A percentile compares a stretch with the other conserved stretches of the same genome.
phyloP scores from a whole-genome alignment of 1,284 basidiomycete species.

The Trametes pubescens region DNA sequence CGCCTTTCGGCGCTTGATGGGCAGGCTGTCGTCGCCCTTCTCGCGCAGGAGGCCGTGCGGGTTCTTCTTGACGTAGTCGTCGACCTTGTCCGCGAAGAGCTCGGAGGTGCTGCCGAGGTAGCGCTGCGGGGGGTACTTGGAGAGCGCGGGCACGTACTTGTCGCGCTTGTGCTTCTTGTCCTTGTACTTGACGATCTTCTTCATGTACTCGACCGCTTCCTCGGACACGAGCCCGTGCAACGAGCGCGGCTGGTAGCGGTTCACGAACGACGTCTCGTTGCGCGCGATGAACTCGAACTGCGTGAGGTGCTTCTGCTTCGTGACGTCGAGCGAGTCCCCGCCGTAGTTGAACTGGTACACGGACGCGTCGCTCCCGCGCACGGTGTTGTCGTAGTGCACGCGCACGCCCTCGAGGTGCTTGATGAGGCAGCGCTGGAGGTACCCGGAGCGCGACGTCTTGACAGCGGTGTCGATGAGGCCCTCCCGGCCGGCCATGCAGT shows the following conservation, averaged over 20 bases:
- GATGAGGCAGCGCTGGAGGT: slow-evolving; percentile 97
- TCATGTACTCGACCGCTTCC: slow-evolving; percentile 83
- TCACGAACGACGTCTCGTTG: slow-evolving; percentile 86
- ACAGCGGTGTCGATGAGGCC: slow-evolving; percentile 99
- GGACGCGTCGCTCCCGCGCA: slow-evolving; percentile 93
- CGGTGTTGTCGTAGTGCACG: slow-evolving; percentile 98
- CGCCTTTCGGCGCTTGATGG: slow-evolving; percentile 55
- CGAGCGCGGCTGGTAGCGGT: slow-evolving; percentile 74
- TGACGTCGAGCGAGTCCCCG: slow-evolving; percentile 96
- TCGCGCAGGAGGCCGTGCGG: slow-evolving; percentile 77
- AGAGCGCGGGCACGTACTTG: slow-evolving; percentile 77
- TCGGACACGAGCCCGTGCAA: slow-evolving; percentile 69
- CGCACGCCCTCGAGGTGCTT: slow-evolving; percentile 98
- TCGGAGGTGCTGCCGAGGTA: slow-evolving; percentile 95
- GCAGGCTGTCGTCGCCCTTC: slow-evolving; percentile 55
- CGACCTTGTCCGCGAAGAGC: slow-evolving; percentile 85
- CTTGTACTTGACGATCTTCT: slow-evolving; percentile 85
- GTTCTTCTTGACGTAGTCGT: slow-evolving; percentile 85
- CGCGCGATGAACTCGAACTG: slow-evolving; percentile 95
- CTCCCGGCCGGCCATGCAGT: slow-evolving; percentile 99
- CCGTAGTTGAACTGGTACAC: slow-evolving; percentile 98
- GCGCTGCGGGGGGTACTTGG: slow-evolving; percentile 80
- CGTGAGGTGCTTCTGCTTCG: slow-evolving; percentile 91
- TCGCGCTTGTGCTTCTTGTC: slow-evolving; percentile 63
- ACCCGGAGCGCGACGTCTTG: slow-evolving; percentile 98